A percentile compares a stretch with the other conserved stretches of the same genome.
Evolutionary conservation across 2,329 filamentous ascomycete species (phyloP).

Genomic region (Cercospora sojina): DNA sequence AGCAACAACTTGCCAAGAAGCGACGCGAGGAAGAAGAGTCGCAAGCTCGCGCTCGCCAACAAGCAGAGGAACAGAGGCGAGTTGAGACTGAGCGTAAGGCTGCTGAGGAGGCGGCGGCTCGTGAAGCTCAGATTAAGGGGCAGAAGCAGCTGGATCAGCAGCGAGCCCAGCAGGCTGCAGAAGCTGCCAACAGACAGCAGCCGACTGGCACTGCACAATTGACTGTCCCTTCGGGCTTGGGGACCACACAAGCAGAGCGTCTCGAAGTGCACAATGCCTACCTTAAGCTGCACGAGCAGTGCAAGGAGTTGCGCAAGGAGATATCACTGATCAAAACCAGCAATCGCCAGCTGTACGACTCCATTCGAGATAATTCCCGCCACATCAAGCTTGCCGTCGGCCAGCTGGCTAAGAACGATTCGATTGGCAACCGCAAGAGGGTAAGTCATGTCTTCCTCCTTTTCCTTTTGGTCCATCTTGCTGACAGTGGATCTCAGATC

Average conservation of each 20-base stretch:
- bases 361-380: slow-evolving; percentile 54
- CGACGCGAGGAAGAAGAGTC: slow-evolving; percentile 11
- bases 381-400: slow-evolving; percentile 61
- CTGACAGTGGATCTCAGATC: slow-evolving; percentile 10
- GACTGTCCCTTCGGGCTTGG: slow-evolving; percentile 8
- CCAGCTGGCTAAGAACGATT: slow-evolving; percentile 16
- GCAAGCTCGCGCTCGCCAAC: slow-evolving; percentile 4
- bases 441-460: slow-evolving; percentile 2
- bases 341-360: slow-evolving; percentile 36
- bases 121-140: slow-evolving; percentile 8
- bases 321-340: slow-evolving; percentile 52
- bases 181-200: slow-evolving; percentile 4
- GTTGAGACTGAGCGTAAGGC: neutral
- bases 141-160: slow-evolving; percentile 8
- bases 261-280: slow-evolving; percentile 20
- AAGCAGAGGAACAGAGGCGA: slow-evolving; percentile 6
- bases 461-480: neutral
- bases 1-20: slow-evolving; percentile 10
- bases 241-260: slow-evolving; percentile 12
- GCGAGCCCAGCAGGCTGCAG: slow-evolving; percentile 1
- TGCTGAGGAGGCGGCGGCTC: slow-evolving; percentile 16
- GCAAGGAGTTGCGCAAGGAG: slow-evolving; percentile 61
- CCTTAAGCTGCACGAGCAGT: slow-evolving; percentile 40
- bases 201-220: neutral
- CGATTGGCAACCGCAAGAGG: slow-evolving; percentile 11